A percentile compares a stretch with the other conserved stretches of the same genome.
Evolutionary conservation across 2,329 filamentous ascomycete genomes (phyloP).

Genomic region (Bipolaris cookei): DNA sequence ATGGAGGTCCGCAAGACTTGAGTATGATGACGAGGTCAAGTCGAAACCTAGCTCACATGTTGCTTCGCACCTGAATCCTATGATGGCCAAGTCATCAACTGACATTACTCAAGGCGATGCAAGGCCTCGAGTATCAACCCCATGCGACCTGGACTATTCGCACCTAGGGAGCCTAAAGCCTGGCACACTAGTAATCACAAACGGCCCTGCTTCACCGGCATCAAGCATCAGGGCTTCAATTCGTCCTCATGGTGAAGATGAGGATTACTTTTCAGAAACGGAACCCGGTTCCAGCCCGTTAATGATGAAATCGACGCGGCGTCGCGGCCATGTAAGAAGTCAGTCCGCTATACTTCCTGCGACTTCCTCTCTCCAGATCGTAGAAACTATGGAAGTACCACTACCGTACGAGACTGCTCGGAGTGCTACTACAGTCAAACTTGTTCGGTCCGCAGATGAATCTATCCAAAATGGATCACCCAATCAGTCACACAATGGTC

Average conservation of each 20-base stretch:
- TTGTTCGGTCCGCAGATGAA: constrained; percentile 7
- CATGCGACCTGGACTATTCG: constrained; percentile 51
- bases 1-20: constrained; percentile 36
- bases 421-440: constrained; percentile 3
- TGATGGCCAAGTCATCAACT: constrained; percentile 30
- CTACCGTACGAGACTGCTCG: not conserved
- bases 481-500: constrained; percentile 7
- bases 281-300: constrained; percentile 28
- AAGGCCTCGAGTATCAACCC: constrained; percentile 45
- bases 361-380: constrained; percentile 17
- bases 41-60: constrained; percentile 34
- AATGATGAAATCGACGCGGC: constrained; percentile 28
- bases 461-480: not conserved
- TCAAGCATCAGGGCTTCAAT: constrained; percentile 40
- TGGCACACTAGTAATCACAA: constrained; percentile 56
- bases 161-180: constrained; percentile 52
- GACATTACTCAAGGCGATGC: constrained; percentile 32
- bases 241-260: constrained; percentile 19
- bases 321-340: constrained; percentile 34
- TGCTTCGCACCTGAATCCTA: constrained; percentile 29
- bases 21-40: constrained; percentile 37
- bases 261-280: constrained; percentile 40
- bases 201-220: constrained; percentile 55
- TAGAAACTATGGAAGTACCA: not conserved
- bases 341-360: constrained; percentile 34